Evolutionary conservation across 2,329 filamentous ascomycete genomes (phyloP).

Genomic region (Pseudogymnoascus sp.): DNA sequence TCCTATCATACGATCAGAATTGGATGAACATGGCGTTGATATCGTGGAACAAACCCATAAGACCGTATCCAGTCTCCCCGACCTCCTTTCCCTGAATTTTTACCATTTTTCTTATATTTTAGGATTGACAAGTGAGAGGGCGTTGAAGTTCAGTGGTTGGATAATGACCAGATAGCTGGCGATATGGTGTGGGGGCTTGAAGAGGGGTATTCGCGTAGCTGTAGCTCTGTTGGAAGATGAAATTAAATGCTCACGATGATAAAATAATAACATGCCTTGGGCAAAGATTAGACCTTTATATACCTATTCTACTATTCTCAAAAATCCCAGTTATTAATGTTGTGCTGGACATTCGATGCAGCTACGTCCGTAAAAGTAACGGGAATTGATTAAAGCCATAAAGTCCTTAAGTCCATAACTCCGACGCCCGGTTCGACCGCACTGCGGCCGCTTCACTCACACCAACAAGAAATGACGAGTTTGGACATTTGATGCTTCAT

Average conservation of each 20-base stretch:
- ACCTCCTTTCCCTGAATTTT: slow-evolving; percentile 22
- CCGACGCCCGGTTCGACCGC: not conserved
- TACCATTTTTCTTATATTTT: slow-evolving; percentile 1
- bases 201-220: not conserved
- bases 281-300: not conserved
- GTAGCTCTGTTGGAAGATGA: not conserved
- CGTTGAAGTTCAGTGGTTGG: not conserved
- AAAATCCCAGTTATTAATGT: not conserved
- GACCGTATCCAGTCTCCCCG: slow-evolving; percentile 23
- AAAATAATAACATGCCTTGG: not conserved
- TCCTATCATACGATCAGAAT: slow-evolving; percentile 12
- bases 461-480: not conserved
- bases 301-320: not conserved
- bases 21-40: not conserved
- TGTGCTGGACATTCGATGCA: not conserved
- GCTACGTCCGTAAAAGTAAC: not conserved
- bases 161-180: not conserved
- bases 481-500: not conserved
- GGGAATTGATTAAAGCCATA: not conserved
- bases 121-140: not conserved
- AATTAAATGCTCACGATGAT: not conserved
- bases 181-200: not conserved
- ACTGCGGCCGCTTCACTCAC: not conserved
- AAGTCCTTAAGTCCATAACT: not conserved
- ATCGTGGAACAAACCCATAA: slow-evolving; percentile 16